phyloP scores from a whole-genome alignment of 1,284 basidiomycete species.

The Marasmius sp. region DNA sequence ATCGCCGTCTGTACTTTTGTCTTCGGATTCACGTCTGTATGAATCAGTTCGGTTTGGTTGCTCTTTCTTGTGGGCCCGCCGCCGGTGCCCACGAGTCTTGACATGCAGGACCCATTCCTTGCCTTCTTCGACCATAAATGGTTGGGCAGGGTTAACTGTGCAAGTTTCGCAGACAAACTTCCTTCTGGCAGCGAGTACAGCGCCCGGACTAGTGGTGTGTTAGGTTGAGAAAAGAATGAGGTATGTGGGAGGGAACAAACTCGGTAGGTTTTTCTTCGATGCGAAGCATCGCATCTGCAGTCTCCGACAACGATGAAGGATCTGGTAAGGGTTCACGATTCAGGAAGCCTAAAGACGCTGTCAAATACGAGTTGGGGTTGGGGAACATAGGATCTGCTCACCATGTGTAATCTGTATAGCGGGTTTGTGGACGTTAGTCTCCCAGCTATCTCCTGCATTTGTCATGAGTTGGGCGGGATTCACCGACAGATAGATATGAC shows the following conservation, averaged over 20 bases:
- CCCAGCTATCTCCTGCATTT: conserved; percentile 54
- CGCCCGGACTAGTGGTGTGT: conserved; percentile 46
- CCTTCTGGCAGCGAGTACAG: conserved; percentile 55
- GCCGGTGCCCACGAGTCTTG: conserved; percentile 59
- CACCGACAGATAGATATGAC: not conserved
- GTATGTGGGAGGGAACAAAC: conserved; percentile 34
- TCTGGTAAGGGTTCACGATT: conserved; percentile 50
- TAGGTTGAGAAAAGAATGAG: conserved; percentile 5
- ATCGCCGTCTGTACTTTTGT: not conserved
- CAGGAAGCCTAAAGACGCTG: conserved; percentile 58
- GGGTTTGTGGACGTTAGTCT: conserved; percentile 46
- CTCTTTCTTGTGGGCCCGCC: conserved; percentile 26
- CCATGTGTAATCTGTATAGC: conserved; percentile 54
- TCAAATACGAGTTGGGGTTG: not conserved
- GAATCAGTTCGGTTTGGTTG: not conserved
- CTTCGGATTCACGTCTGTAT: not conserved
- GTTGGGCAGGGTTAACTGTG: conserved; percentile 59
- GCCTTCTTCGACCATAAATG: conserved; percentile 76
- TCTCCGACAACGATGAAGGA: conserved; percentile 55
- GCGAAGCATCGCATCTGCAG: conserved; percentile 51
- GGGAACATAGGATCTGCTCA: conserved; percentile 23
- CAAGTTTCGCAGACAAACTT: conserved; percentile 71
- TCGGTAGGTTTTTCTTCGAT: conserved; percentile 44
- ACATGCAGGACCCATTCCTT: conserved; percentile 67
- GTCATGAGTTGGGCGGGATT: conserved; percentile 13